Base-by-base conservation (phyloP, 208 protist genomes). In the Acanthamoeba culbertsoni region DNA sequence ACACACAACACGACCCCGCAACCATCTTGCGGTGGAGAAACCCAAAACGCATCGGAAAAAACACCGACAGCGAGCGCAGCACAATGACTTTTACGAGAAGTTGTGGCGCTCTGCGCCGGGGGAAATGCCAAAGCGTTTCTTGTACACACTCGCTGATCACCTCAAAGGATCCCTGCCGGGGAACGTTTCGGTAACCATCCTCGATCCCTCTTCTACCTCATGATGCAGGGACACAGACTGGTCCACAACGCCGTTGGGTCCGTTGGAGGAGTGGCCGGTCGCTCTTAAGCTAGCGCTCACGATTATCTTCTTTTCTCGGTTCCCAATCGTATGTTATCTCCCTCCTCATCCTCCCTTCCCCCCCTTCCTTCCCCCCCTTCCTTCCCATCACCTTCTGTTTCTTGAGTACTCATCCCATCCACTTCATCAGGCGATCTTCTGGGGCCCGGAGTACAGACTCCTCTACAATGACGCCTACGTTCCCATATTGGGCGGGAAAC, bases 381-480 rank as follows among this genome's bases (percentile, higher is more conserved):
- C 7, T 73, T 43, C 31, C 16, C 35, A 14, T n/a, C 16, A 18
- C 6, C 12, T 42, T 20, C 2, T 31, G 42, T 53, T 23, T 77
- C 43, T 28, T 46, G 40, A 31, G 68, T 33, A 8, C 12, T 8
- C 12, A 45, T 48, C n/a, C n/a, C n/a, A 42, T 79, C 20, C 43
- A 16, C 6, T 20, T 7, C 28, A 26, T 55, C 43, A 82, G 71
- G 71, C 35, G 12, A 65, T 90, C 28, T 71, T 90, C 53, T 90
- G 82, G 82, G 82, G 82, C 14, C 82, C 82, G 28, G 82, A 90
- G 28, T 90, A 90, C 53, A 20, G 48, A 16, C 14, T 71, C 14
- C n/a, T 90, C 53, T 90, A 90, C 53, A 90, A 90, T 23, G 82
- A 90, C 53, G 82, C 26, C 31, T 90, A 90, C 26, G 14, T 14